Base-by-base conservation (phyloP, 768 basidiomycete species). In the Podaxis pistillaris region DNA sequence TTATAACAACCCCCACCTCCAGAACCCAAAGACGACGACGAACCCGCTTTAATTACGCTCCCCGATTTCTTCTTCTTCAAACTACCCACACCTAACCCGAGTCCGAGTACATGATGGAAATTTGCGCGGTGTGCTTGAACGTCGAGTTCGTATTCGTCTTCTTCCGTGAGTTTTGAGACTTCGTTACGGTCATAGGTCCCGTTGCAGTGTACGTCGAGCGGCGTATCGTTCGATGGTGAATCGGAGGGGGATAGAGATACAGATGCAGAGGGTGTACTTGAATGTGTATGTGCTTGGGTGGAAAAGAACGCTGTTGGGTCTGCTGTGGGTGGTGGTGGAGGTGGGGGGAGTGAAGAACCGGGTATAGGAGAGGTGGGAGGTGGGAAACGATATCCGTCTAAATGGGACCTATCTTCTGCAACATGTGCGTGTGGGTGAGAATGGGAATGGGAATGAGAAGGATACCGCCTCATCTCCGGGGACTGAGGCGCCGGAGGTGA, bases 51-150 rank as follows among this genome's bases (percentile, higher is more conserved):
- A 8, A 60, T 11, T 2, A 60, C 22, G 19, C 22, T 52, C 22
- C 59, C 38, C 38, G 59, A 60, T 22, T 53, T 38, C 46, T 52
- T 52, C 51, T 44, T 53, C 40, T 53, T 60, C 38, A 60, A 44
- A 52, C 59, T 41, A 1, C 51, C 59, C 13, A 60, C 51, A 28
- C 59, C 59, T 15, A 60, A 6, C 22, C 59, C 59, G 2, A 37
- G 28, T 26, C 40, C 51, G 1, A 60, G 13, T 17, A 12, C 51
- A 24, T 38, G n/a, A 24, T 28, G 50, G 7, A 60, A 53, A 26
- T 51, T 17, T 5, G 22, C 38, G 17, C 51, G 50, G 19, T 41
- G 50, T 0, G 38, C 38, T 28, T 53, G 37, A 53, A 9, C 22
- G 5, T 60, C 51, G 19, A 41, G 36, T 12, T 60, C 51, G 46